These are phyloP conservation scores for Dalbergia cultrata DNA, from an alignment of 306 rosid genomes.

Conservation along the genomic window DNA sequence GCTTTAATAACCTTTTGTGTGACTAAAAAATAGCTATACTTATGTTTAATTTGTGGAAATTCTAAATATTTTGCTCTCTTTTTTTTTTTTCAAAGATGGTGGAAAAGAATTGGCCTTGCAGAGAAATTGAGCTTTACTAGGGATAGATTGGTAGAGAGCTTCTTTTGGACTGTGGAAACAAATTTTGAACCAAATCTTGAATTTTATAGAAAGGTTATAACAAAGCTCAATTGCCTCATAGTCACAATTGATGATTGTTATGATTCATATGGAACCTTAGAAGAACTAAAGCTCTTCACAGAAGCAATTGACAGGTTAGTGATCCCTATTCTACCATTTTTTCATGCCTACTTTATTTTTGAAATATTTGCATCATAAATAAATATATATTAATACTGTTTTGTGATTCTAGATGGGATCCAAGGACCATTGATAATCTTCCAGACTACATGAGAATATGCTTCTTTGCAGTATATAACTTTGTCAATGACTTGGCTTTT, in stretches of 20 bases:
- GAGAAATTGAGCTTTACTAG: too few species aligned
- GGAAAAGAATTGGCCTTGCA: too few species aligned
- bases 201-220: background rate
- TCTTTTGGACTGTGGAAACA: slow-evolving; percentile 7
- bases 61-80: too few species aligned
- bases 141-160: too few species aligned
- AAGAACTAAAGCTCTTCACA: background rate
- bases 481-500: too few species aligned
- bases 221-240: background rate
- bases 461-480: background rate
- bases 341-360: too few species aligned
- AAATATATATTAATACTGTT: background rate
- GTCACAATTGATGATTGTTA: slow-evolving; percentile 25
- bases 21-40: too few species aligned
- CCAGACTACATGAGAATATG: slow-evolving; percentile 2
- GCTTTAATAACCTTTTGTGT: too few species aligned
- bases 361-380: background rate
- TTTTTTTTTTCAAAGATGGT: too few species aligned
- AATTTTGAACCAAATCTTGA: slow-evolving; percentile 12
- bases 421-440: background rate
- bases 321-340: too few species aligned
- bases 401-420: background rate
- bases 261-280: slow-evolving; percentile 26
- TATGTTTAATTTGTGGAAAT: too few species aligned
- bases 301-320: slow-evolving; percentile 31